Conservation (phyloP, 2,329 filamentous ascomycete genomes). For the Alternaria arbusti region DNA sequence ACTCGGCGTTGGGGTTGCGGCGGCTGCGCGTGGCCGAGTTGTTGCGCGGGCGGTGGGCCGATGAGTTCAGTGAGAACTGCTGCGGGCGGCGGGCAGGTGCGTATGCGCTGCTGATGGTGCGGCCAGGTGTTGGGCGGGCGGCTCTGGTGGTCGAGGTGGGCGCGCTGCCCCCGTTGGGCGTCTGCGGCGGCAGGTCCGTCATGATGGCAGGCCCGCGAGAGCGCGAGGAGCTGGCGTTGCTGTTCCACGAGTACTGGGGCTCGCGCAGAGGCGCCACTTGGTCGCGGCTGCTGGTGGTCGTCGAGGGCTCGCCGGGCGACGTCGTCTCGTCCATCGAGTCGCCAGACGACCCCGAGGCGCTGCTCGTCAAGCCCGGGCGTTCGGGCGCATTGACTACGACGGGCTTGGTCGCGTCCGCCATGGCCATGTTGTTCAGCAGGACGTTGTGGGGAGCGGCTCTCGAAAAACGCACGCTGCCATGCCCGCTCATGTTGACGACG, state of each 20-base stretch:
- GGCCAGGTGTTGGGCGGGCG: constrained; percentile 50
- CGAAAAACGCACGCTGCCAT: constrained; percentile 37
- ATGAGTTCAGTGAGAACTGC: constrained; percentile 54
- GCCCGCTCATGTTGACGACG: constrained; percentile 28
- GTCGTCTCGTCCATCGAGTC: constrained; percentile 41
- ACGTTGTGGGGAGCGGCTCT: constrained; percentile 23
- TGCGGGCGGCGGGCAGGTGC: constrained; percentile 56
- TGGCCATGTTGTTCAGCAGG: constrained; percentile 22
- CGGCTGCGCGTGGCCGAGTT: constrained; percentile 61
- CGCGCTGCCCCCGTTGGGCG: constrained; percentile 32
- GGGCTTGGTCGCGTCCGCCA: constrained; percentile 38
- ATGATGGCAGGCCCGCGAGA: constrained; percentile 33
- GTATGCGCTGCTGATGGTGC: constrained; percentile 59
- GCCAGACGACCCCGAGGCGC: constrained; percentile 55
- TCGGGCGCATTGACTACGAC: constrained; percentile 40
- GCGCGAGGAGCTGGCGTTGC: constrained; percentile 27
- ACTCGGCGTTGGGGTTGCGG: constrained; percentile 73
- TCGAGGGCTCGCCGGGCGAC: constrained; percentile 39
- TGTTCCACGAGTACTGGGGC: constrained; percentile 32
- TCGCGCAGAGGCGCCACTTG: constrained; percentile 42
- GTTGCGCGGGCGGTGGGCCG: constrained; percentile 60
- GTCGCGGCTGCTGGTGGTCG: constrained; percentile 29
- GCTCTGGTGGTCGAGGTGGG: constrained; percentile 26
- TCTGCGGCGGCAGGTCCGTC: constrained; percentile 34
- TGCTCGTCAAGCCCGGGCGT: constrained; percentile 10